A percentile compares a stretch with the other conserved stretches of the same genome.
These are phyloP conservation scores for Phoma sp. DNA, from an alignment of 2,329 filamentous ascomycete genomes.

Conservation along the genomic window DNA sequence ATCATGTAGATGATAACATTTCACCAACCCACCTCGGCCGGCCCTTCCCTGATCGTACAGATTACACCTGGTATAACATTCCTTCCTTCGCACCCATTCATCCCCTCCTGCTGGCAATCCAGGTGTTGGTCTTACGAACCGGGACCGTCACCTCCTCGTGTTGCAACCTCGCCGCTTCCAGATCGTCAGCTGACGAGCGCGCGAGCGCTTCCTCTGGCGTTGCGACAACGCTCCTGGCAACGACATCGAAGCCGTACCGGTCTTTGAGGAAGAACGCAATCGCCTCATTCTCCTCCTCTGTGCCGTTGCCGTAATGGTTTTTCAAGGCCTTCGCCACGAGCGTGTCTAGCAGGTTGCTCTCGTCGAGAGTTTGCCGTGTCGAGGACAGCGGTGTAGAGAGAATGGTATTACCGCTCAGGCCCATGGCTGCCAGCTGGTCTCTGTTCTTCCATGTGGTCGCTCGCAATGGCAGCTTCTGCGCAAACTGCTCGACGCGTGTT, in stretches of 20 bases:
- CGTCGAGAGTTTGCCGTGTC: slow-evolving; percentile 9
- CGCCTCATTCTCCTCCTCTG: slow-evolving; percentile 25
- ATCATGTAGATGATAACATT: not conserved
- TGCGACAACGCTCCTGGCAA: not conserved
- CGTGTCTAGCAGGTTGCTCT: slow-evolving; percentile 23
- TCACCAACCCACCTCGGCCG: not conserved
- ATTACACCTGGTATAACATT: too few relatives aligned
- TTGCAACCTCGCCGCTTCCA: not conserved
- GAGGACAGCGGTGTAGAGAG: slow-evolving; percentile 9
- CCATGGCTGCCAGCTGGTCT: slow-evolving; percentile 35
- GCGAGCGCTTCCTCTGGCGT: not conserved
- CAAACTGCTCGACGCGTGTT: slow-evolving; percentile 25
- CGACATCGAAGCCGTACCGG: slow-evolving; percentile 24
- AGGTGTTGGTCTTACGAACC: not conserved
- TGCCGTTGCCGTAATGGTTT: slow-evolving; percentile 23
- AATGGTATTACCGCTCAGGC: slow-evolving; percentile 19
- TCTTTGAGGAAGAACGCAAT: slow-evolving; percentile 28
- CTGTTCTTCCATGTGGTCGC: slow-evolving; percentile 27
- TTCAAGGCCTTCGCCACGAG: slow-evolving; percentile 32
- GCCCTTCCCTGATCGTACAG: too few relatives aligned
- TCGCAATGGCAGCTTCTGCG: slow-evolving; percentile 24
- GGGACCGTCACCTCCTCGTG: not conserved
- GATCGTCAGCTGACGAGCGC: slow-evolving; percentile 21
- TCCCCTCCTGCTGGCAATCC: too few relatives aligned
- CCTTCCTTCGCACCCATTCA: too few relatives aligned